Base-by-base conservation (phyloP, 2,329 filamentous ascomycete species). In the Hansfordia pulvinata region DNA sequence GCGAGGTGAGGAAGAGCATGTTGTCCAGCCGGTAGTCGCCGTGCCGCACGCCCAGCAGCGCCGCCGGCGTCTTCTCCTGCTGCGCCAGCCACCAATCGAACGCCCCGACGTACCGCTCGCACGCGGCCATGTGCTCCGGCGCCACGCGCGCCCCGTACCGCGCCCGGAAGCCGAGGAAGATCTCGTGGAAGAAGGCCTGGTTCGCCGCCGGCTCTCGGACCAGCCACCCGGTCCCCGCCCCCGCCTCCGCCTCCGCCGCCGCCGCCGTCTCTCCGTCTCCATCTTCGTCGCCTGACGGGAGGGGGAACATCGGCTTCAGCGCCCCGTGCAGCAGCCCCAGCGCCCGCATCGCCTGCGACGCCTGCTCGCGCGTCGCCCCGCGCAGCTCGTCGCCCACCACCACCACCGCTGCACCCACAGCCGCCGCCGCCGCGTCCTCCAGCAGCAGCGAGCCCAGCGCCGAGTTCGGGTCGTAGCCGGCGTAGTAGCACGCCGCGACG, bases 11-110 rank as follows among this genome's bases (percentile, higher is more conserved):
- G 10, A 14, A 24, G 9, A 24, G 14, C 23, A 24, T 17, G 14
- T 24, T 24, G 10, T 24, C 23, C 14, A 24, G 14, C 4, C 23
- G 23, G 15, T 24, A 24, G 23, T 24, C 23, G 14, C 23, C 23
- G 23, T 24, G 23, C 4, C 14, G 16, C 9, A 24, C 17, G 23
- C 14, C 23, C 9, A 24, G 23, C 23, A 17, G 7, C 15, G 11
- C 14, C n/a, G n/a, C n/a, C n/a, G n/a, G n/a, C n/a, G n/a, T n/a
- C n/a, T n/a, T n/a, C n/a, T n/a, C n/a, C n/a, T n/a, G n/a, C n/a
- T n/a, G n/a, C n/a, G n/a, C n/a, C 9, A 24, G 10, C 10, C 16
- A 16, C 6, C 15, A 10, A 5, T 16, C 11, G 12, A 24, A 24
- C 14, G 14, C 23, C 4, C 9, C 23, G 9, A 24, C 23, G 9